Evolutionary conservation across 805 yeast genomes (phyloP).

Genomic region (Alloascoidea hylecoeti): DNA sequence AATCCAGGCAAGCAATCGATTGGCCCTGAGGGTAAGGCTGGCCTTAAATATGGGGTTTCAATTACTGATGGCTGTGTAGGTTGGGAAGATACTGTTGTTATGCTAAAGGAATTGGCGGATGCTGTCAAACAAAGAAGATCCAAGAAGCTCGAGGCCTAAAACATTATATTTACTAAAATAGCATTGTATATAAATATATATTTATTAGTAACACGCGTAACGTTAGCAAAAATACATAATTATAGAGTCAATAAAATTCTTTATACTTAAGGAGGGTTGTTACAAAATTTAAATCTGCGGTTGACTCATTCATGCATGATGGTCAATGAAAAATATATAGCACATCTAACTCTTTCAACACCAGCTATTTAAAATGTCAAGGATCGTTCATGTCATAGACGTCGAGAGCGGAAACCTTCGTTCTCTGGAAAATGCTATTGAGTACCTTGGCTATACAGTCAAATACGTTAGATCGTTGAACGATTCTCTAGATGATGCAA

Average conservation of each 20-base stretch:
- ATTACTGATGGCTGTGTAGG: slow-evolving; percentile 95
- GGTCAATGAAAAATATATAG: not conserved
- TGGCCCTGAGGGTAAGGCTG: slow-evolving; percentile 45
- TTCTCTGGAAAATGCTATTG: slow-evolving; percentile 79
- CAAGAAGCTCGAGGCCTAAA: no score
- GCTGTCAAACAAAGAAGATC: slow-evolving; percentile 83
- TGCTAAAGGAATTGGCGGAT: slow-evolving; percentile 64
- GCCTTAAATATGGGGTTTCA: slow-evolving; percentile 83
- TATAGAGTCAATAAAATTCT: no score
- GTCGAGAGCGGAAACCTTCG: slow-evolving; percentile 91
- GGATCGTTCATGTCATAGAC: slow-evolving; percentile 62
- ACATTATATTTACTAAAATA: no score
- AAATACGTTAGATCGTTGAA: slow-evolving; percentile 41
- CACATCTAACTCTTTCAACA: no score
- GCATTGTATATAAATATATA: no score
- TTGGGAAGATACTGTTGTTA: slow-evolving; percentile 77
- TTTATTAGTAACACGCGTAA: no score
- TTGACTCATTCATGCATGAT: not conserved
- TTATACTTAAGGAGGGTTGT: no score
- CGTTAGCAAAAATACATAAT: no score
- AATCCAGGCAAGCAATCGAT: slow-evolving; percentile 84
- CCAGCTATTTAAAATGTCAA: slow-evolving; percentile 4
- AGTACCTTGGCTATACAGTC: slow-evolving; percentile 58
- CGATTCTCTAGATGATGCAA: slow-evolving; percentile 33
- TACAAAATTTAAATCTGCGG: no score